phyloP scores from a whole-genome alignment of 768 basidiomycete genomes.

The Calvatia gigantea region DNA sequence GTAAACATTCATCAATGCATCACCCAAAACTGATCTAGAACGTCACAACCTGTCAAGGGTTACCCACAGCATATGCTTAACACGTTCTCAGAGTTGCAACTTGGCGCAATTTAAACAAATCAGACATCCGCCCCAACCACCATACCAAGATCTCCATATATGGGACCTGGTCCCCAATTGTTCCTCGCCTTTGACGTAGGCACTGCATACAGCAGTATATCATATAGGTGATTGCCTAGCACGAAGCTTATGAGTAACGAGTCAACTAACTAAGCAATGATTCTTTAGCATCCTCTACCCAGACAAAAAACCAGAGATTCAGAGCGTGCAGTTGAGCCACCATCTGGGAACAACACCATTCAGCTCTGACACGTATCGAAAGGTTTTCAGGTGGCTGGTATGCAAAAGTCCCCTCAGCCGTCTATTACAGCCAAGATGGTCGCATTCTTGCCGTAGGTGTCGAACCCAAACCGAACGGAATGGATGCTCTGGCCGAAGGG shows the following conservation, averaged over 20 bases:
- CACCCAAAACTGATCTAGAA: no score
- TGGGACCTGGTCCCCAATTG: not conserved
- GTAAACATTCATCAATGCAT: no score
- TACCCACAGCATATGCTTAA: no score
- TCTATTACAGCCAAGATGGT: conserved; percentile 42
- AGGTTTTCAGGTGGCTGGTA: conserved; percentile 38
- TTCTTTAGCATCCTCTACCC: not conserved
- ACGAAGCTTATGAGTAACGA: no score
- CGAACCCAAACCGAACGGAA: conserved; percentile 34
- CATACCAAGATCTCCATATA: not conserved
- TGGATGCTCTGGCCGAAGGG: conserved; percentile 35
- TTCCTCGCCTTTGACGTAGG: not conserved
- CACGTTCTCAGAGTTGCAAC: no score
- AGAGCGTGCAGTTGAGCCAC: not conserved
- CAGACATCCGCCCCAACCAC: no score
- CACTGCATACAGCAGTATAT: not conserved
- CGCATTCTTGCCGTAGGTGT: conserved; percentile 36
- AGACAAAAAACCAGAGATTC: not conserved
- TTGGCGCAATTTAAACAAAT: no score
- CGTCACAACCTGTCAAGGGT: no score
- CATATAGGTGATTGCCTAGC: not conserved
- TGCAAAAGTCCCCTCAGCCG: conserved; percentile 41
- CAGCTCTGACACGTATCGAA: not conserved
- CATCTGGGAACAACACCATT: no score
- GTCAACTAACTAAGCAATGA: no score